Conservation (phyloP, 2,329 filamentous ascomycete species). For the Fusarium sp. region DNA sequence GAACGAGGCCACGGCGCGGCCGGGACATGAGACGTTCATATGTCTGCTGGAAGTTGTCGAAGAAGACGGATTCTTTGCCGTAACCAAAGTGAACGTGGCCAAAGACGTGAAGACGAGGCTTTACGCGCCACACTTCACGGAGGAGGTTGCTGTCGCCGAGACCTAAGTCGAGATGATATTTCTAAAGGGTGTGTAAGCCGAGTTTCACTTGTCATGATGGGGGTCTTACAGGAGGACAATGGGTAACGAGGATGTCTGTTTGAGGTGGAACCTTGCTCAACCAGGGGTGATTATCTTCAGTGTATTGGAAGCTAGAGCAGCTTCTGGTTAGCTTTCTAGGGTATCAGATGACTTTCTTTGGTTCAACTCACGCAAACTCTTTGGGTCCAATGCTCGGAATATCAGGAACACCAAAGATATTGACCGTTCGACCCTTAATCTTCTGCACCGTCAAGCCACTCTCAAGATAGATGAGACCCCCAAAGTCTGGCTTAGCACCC, state of each 20-base stretch:
- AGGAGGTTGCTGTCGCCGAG: slow-evolving; percentile 81
- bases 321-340: slow-evolving; percentile 12
- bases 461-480: slow-evolving; percentile 81
- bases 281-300: slow-evolving; percentile 77
- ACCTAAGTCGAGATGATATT: slow-evolving; percentile 77
- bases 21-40: slow-evolving; percentile 76
- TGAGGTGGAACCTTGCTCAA: slow-evolving; percentile 77
- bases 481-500: slow-evolving; percentile 73
- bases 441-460: slow-evolving; percentile 75
- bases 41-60: slow-evolving; percentile 79
- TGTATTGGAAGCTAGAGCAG: slow-evolving; percentile 78
- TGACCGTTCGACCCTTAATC: slow-evolving; percentile 69
- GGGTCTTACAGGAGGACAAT: slow-evolving; percentile 76
- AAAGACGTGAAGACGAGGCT: slow-evolving; percentile 84
- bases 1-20: slow-evolving; percentile 59
- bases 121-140: slow-evolving; percentile 80
- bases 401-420: slow-evolving; percentile 84
- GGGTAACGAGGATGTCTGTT: slow-evolving; percentile 85
- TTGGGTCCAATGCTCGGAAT: slow-evolving; percentile 81
- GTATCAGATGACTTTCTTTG: background rate
- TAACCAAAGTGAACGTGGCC: slow-evolving; percentile 87
- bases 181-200: slow-evolving; percentile 55
- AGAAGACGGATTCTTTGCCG: slow-evolving; percentile 79
- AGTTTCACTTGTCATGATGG: background rate
- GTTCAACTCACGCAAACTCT: slow-evolving; percentile 69